Base-by-base conservation (phyloP, 106 monocot genomes). In the Cymbidium sinense region DNA sequence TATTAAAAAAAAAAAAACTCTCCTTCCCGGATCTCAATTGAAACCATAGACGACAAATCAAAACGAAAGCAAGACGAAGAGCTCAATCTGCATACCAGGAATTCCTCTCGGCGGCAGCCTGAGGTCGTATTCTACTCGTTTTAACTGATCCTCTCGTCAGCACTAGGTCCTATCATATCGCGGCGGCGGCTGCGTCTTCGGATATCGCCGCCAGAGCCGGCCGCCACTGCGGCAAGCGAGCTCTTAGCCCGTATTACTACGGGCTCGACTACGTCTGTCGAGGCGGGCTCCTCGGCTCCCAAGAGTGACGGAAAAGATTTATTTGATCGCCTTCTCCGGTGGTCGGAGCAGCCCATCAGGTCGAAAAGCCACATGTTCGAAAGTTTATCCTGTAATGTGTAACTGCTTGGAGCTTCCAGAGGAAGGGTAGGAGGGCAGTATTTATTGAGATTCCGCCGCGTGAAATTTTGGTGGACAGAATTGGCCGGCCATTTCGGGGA, bases 161-260 rank as follows among this genome's bases (percentile, higher is more conserved):
- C 30, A 11, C 67, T 33, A 1, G 13, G 15, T 10, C 13, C 67
- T 31, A 13, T 33, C 33, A 21, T 29, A 3, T 33, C 2, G 20
- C 19, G 7, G 71, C 3, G 12, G 71, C 34, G 7, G 8, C 34
- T 1, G 1, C 17, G 7, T 71, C 71, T 71, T 71, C 71, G 37
- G 71, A 36, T 18, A 71, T 71, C 11, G 6, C 71, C 9, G 34
- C 36, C 37, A 71, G 71, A 37, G 71, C 71, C 37, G 71, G 71
- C 37, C 37, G 71, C 71, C 71, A 71, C 71, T 36, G 34, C 36
- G 21, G 36, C 71, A 29, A 39, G 10, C 71, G 71, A 71, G 67
- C 67, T 67, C 67, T 33, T 67, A 23, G 67, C 67, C 2, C 31
- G 67, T 2, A 67, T 4, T 15, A 67, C 67, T 1, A 67, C 67